phyloP scores from a whole-genome alignment of 768 basidiomycete species.

The Podaxis mareebaensis region DNA sequence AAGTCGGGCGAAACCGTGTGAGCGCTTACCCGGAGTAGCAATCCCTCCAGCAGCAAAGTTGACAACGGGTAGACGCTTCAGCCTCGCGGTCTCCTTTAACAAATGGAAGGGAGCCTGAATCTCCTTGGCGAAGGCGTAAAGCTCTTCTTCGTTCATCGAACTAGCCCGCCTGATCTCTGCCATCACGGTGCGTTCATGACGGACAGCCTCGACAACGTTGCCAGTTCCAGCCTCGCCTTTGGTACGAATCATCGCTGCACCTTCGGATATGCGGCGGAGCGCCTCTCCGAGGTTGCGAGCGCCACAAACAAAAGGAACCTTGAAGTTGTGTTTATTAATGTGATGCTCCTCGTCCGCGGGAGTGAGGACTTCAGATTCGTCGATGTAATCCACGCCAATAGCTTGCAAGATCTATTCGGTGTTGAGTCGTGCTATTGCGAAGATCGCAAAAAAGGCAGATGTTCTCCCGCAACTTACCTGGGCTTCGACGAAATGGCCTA shows the following conservation, averaged over 20 bases:
- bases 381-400: constrained; percentile 95
- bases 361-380: constrained; percentile 93
- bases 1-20: not conserved
- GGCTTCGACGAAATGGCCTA: constrained; percentile 97
- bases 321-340: constrained; percentile 96
- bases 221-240: constrained; percentile 93
- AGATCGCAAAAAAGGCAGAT: not conserved
- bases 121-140: constrained; percentile 91
- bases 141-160: constrained; percentile 92
- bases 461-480: constrained; percentile 52
- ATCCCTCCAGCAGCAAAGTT: constrained; percentile 96
- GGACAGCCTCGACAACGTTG: constrained; percentile 91
- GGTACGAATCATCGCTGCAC: constrained; percentile 97
- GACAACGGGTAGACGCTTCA: constrained; percentile 92
- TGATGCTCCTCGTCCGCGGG: constrained; percentile 96
- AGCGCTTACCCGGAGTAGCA: constrained; percentile 76
- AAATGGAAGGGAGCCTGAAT: constrained; percentile 93
- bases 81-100: constrained; percentile 91
- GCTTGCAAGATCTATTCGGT: constrained; percentile 79
- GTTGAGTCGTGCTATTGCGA: not conserved
- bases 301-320: constrained; percentile 95
- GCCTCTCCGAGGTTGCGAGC: constrained; percentile 96
- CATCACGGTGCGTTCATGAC: constrained; percentile 84
- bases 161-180: constrained; percentile 83
- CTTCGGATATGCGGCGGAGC: constrained; percentile 93